Percentiles rank a stretch among this genome's conserved stretches.
phyloP scores from a whole-genome alignment of 257 asterid genomes.

The Perilla frutescens region DNA sequence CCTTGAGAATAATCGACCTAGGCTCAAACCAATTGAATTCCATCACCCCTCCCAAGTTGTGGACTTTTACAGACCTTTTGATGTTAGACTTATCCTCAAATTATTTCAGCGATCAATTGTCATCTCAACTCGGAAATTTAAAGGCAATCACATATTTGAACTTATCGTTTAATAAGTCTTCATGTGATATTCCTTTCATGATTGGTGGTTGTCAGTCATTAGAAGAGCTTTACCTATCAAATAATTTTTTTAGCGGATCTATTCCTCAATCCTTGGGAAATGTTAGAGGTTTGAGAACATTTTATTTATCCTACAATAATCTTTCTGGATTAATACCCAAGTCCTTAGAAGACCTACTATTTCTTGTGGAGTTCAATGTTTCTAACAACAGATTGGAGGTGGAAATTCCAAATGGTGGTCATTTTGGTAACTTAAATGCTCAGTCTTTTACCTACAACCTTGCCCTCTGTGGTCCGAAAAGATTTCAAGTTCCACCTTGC shows the following conservation, averaged over 20 bases:
- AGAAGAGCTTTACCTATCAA: background rate
- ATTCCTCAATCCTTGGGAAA: constrained; percentile 3
- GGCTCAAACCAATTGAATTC: background rate
- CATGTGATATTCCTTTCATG: background rate
- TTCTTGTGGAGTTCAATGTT: background rate
- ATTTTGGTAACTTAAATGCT: no score
- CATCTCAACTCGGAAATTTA: background rate
- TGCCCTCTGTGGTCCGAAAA: no score
- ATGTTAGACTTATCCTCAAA: background rate
- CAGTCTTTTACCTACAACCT: no score
- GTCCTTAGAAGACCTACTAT: background rate
- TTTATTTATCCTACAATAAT: background rate
- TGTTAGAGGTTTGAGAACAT: background rate
- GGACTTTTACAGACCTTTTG: background rate
- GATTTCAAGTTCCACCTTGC: no score
- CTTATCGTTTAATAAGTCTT: background rate
- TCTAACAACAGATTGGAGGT: background rate
- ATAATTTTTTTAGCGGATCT: background rate
- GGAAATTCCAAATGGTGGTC: no score
- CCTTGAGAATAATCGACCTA: background rate
- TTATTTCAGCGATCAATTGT: background rate
- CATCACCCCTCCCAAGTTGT: background rate
- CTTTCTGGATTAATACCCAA: constrained; percentile 11
- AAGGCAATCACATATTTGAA: background rate
- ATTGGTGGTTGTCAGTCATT: background rate